Percentiles rank a stretch among this genome's conserved stretches.
These are phyloP conservation scores for Colletotrichum shisoi DNA, from an alignment of 2,329 filamentous ascomycete species.

Conservation along the genomic window DNA sequence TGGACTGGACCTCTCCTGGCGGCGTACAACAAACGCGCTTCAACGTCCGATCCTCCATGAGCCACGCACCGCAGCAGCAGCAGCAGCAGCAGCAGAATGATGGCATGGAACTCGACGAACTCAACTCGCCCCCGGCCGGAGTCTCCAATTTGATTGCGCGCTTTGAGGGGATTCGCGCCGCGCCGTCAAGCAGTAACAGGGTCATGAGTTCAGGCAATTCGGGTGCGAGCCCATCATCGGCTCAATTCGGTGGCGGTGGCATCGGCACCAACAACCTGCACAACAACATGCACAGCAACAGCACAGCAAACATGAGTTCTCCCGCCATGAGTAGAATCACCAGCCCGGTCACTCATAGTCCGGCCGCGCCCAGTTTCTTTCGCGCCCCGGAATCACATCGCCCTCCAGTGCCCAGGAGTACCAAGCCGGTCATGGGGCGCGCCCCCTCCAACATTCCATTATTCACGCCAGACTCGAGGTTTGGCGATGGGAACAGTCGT, in stretches of 20 bases:
- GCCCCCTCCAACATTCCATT: constrained; percentile 40
- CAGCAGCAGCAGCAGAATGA: constrained; percentile 27
- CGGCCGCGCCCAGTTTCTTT: constrained; percentile 39
- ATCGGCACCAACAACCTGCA: constrained; percentile 40
- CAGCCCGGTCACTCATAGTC: constrained; percentile 46
- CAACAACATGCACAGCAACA: constrained; percentile 42
- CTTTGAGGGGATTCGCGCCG: constrained; percentile 51
- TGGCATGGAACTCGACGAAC: constrained; percentile 39
- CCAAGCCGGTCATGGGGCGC: constrained; percentile 49
- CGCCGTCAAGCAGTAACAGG: constrained; percentile 46
- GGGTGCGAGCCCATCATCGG: constrained; percentile 42
- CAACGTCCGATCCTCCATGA: constrained; percentile 26
- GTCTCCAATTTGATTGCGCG: constrained; percentile 53
- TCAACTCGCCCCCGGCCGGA: constrained; percentile 40
- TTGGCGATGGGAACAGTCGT: constrained; percentile 31
- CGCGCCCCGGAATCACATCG: constrained; percentile 28
- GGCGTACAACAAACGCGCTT: constrained; percentile 44
- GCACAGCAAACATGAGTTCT: constrained; percentile 41
- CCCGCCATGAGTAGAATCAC: constrained; percentile 42
- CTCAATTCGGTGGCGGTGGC: constrained; percentile 46
- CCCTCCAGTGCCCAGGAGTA: constrained; percentile 52
- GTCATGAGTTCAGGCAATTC: constrained; percentile 44
- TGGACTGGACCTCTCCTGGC: constrained; percentile 52
- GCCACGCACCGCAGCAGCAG: constrained; percentile 14
- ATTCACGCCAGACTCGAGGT: constrained; percentile 34